A percentile compares a stretch with the other conserved stretches of the same genome.
Conservation (phyloP, 2,329 filamentous ascomycete species). For the Ophiocordyceps camponoti-saundersi region DNA sequence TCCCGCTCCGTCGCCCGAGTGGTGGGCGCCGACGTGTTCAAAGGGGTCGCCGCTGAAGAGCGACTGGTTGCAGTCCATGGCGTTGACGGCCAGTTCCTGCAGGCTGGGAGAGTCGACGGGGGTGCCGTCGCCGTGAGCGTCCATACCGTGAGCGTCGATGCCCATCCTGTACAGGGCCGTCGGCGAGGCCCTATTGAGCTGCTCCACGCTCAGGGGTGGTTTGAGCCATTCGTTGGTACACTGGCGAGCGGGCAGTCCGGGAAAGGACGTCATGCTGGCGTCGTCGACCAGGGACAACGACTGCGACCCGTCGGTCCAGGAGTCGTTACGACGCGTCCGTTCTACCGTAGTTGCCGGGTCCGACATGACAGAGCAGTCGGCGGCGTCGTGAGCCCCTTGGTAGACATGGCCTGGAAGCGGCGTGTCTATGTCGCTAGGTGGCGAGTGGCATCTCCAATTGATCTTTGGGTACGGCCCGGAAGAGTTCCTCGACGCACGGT, state of each 20-base stretch:
- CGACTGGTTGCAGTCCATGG: conserved; percentile 4
- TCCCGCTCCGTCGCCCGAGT: neutral
- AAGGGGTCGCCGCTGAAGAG: conserved; percentile 11
- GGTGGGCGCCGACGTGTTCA: neutral
- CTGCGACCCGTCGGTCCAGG: neutral
- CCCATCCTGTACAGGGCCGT: conserved; percentile 11
- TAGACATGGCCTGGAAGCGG: neutral
- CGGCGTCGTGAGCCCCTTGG: neutral
- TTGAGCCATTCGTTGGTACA: conserved; percentile 16
- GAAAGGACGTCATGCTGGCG: conserved; percentile 17
- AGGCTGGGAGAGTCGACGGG: conserved; percentile 1
- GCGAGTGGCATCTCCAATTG: neutral
- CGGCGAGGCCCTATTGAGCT: conserved; percentile 1
- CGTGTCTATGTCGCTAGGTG: neutral
- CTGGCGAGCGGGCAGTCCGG: conserved; percentile 12
- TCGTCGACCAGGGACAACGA: conserved; percentile 1
- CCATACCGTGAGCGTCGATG: conserved; percentile 12
- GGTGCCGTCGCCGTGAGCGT: conserved; percentile 3
- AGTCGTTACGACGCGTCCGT: neutral
- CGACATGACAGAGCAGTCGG: neutral
- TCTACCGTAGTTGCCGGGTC: neutral
- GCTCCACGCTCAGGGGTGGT: conserved; percentile 7
- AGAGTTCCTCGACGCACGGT: neutral
- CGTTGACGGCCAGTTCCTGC: conserved; percentile 4
- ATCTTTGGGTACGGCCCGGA: neutral